Conservation (phyloP, 2,329 filamentous ascomycete species). For the Graphiopsis chlorocephala region DNA sequence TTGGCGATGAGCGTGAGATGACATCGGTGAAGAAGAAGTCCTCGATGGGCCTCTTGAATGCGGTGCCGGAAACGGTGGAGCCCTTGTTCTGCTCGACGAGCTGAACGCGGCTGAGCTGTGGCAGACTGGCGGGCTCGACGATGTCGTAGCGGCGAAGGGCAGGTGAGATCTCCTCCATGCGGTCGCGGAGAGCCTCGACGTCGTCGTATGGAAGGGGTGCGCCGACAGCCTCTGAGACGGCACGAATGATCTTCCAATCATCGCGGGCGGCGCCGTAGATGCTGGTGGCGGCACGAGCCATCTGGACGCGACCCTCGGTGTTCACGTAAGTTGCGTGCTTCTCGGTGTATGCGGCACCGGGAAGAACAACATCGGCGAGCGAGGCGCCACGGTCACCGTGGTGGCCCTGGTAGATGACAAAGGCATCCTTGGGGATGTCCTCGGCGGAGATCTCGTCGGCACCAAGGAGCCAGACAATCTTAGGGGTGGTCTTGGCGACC, state of each 20-base stretch:
- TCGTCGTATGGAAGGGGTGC: constrained; percentile 89
- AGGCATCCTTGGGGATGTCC: constrained; percentile 92
- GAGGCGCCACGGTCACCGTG: constrained; percentile 93
- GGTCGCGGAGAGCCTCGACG: constrained; percentile 80
- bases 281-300: constrained; percentile 84
- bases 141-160: constrained; percentile 86
- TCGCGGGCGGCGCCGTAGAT: constrained; percentile 86
- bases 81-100: constrained; percentile 96
- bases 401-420: constrained; percentile 96
- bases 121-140: constrained; percentile 71
- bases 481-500: constrained; percentile 81
- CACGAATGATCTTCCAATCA: constrained; percentile 98
- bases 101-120: constrained; percentile 83
- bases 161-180: constrained; percentile 93
- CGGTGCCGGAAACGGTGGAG: constrained; percentile 64
- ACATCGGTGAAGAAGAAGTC: constrained; percentile 99
- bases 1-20: constrained; percentile 95
- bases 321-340: constrained; percentile 96
- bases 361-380: constrained; percentile 89
- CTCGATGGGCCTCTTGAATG: constrained; percentile 81
- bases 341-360: constrained; percentile 93
- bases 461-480: constrained; percentile 95
- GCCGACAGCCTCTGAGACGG: constrained; percentile 85
- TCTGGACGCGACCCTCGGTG: constrained; percentile 93
- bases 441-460: constrained; percentile 84